Evolutionary conservation across 1,139 yeast species (phyloP), one percentile per base, ranked within the genome.

Genomic region (Geotrichum carabidarum): DNA sequence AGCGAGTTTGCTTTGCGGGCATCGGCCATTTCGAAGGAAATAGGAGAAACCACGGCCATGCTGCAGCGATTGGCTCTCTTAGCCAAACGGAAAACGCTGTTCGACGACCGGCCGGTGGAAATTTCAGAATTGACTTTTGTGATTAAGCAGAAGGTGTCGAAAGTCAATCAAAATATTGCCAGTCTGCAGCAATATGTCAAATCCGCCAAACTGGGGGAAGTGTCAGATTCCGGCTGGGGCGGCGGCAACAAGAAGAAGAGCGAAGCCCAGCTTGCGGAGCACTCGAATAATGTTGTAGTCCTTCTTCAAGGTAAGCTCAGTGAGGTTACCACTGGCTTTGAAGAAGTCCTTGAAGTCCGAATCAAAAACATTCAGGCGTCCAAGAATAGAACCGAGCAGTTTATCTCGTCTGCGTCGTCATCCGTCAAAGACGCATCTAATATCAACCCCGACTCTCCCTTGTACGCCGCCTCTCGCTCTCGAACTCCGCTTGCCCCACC

Each of bases 21-120:
- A 2, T 80, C 93, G 40, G 73, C 76, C 32, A 88, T 93, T 45
- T 97, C 98, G 50, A 85, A 83, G 64, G 97, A 93, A 65, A 89
- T 93, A 55, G 85, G 90, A 15, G 84, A 83, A 57, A 89, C 94
- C n/a, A 91, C 97, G 2, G 90, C 83, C 56, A 76, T 91, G 65
- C 76, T 94, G 57, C 82, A 87, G 49, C 84, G 90, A 63, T 76
- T 93, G 51, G 96, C 98, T 1, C 71, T 70, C 59, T 65, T 93
- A 59, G 97, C 99, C 8, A 88, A 86, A 68, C 76, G 91, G 63
- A 91, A 90, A 68, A 95, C 97, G 11, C 72, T 93, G 65, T 88
- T 93, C 64, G 96, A 91, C 67, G 99, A 94, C 69, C 84, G 86
- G 62, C 97, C 99, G 0, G 84, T 87, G 34, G 99, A 93, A 68